A percentile compares a stretch with the other conserved stretches of the same genome.
phyloP scores from a whole-genome alignment of 345 rosid species.

The Dipteronia dyeriana region DNA sequence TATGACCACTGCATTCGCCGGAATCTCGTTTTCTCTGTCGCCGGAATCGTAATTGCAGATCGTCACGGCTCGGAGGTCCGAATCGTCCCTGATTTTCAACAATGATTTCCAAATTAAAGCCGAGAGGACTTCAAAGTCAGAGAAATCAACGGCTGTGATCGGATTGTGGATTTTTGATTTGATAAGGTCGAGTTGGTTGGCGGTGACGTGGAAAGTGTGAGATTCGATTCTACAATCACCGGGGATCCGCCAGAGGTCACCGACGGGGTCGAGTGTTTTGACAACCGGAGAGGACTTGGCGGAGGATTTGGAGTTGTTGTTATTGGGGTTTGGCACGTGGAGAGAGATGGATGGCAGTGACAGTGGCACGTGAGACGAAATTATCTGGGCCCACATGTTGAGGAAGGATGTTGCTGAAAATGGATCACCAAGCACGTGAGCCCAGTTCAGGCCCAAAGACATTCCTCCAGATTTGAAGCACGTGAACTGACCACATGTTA shows the following conservation, averaged over 20 bases:
- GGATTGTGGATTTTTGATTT: constrained; percentile 4
- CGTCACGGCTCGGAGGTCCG: constrained; percentile 36
- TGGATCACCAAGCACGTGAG: constrained; percentile 76
- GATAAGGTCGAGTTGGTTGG: constrained; percentile 37
- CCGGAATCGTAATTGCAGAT: constrained; percentile 28
- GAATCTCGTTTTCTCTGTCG: constrained; percentile 12
- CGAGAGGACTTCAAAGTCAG: constrained; percentile 40
- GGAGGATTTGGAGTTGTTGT: background rate
- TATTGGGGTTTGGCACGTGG: constrained; percentile 12
- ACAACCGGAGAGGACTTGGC: constrained; percentile 27
- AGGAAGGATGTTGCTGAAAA: constrained; percentile 58
- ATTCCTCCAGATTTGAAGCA: constrained; percentile 70
- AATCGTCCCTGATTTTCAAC: constrained; percentile 36
- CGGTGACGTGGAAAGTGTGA: constrained; percentile 29
- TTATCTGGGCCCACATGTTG: constrained; percentile 41
- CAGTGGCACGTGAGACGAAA: constrained; percentile 28
- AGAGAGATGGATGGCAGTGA: constrained; percentile 25
- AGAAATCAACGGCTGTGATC: background rate
- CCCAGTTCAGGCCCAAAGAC: constrained; percentile 72
- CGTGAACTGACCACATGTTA: constrained; percentile 58
- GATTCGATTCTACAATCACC: constrained; percentile 38
- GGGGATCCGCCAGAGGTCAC: constrained; percentile 48
- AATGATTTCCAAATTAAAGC: constrained; percentile 64
- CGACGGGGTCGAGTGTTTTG: constrained; percentile 50
- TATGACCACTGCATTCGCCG: constrained; percentile 40